Evolutionary conservation across 2,329 filamentous ascomycete species (phyloP).

Genomic region (Diaporthe nobilis): DNA sequence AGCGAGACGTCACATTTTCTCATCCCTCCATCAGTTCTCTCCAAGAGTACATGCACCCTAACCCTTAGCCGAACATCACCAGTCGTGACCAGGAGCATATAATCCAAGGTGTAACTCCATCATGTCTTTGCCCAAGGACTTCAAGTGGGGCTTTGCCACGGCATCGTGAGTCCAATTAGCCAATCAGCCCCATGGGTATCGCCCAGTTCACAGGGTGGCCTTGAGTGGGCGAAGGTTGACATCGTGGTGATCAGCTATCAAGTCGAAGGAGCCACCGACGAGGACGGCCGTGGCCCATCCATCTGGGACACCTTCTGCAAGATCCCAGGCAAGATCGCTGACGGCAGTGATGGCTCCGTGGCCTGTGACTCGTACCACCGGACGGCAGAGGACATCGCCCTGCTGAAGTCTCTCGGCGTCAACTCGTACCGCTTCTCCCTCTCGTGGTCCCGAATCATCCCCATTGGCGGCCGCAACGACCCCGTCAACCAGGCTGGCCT

Average conservation of each 20-base stretch:
- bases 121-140: conserved; percentile 77
- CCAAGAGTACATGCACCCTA: background rate
- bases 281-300: conserved; percentile 84
- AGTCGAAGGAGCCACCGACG: conserved; percentile 82
- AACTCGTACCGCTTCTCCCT: conserved; percentile 87
- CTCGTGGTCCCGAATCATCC: conserved; percentile 88
- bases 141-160: conserved; percentile 86
- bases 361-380: conserved; percentile 92
- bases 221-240: background rate
- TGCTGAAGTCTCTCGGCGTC: conserved; percentile 81
- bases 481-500: conserved; percentile 84
- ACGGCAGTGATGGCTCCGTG: conserved; percentile 79
- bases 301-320: conserved; percentile 94
- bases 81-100: background rate
- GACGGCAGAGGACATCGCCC: conserved; percentile 80
- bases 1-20: background rate
- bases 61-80: background rate
- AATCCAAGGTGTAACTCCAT: conserved; percentile 42
- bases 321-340: conserved; percentile 85
- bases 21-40: background rate
- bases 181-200: background rate
- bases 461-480: conserved; percentile 86
- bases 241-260: conserved; percentile 75
- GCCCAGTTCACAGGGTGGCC: background rate
- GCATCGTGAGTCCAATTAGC: conserved; percentile 69